Percentiles rank a stretch among this genome's conserved stretches.
These are phyloP conservation scores for Pestalotiopsis sp. DNA, from an alignment of 2,329 filamentous ascomycete species.

Conservation along the genomic window DNA sequence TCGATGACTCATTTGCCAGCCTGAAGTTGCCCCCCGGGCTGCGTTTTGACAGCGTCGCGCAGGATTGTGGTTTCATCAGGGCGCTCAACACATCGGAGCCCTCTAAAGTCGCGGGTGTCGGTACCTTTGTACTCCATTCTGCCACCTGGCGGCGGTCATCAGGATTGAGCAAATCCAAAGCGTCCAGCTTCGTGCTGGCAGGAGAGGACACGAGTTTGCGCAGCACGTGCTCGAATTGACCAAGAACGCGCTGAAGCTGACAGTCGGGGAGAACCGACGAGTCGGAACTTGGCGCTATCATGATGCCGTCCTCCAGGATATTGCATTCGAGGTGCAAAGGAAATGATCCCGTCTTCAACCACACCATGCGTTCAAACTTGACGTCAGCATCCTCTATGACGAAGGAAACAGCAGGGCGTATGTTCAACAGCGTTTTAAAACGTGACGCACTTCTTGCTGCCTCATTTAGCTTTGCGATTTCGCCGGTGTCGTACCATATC, in stretches of 20 bases:
- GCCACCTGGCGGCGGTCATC: not conserved
- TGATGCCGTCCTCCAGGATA: slow-evolving; percentile 5
- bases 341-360: slow-evolving; percentile 1
- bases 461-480: slow-evolving; percentile 12
- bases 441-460: slow-evolving; percentile 13
- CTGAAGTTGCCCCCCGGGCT: not conserved
- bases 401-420: not conserved
- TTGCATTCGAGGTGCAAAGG: slow-evolving; percentile 4
- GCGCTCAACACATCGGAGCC: not conserved
- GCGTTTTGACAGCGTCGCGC: not conserved
- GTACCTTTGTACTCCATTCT: not conserved
- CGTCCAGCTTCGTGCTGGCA: not conserved
- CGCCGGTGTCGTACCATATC: slow-evolving; percentile 10
- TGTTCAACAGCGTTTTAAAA: slow-evolving; percentile 15
- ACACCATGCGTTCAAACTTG: not conserved
- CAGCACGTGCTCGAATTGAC: not conserved
- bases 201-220: not conserved
- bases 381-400: not conserved
- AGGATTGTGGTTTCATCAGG: not conserved
- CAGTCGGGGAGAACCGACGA: not conserved
- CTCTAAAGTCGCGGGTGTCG: not conserved
- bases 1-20: not conserved
- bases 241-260: not conserved
- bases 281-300: not conserved
- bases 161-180: not conserved